phyloP scores from a whole-genome alignment of 352 stramenopile species.

The Phytophthora aleatoria region DNA sequence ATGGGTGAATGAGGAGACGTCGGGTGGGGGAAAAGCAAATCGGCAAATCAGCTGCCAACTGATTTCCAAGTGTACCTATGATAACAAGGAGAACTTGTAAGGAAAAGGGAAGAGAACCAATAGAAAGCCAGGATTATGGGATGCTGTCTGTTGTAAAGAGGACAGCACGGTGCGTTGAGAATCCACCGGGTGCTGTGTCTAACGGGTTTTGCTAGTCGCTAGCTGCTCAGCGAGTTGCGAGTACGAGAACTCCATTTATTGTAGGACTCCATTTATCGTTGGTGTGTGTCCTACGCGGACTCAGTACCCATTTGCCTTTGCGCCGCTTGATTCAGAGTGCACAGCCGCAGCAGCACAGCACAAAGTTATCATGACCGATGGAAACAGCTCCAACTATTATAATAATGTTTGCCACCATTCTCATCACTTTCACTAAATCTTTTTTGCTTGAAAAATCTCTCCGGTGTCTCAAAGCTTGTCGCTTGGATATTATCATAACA shows the following conservation, averaged over 20 bases:
- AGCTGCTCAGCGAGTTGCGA: background rate
- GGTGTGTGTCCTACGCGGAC: constrained; percentile 11
- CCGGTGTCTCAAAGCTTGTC: background rate
- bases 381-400: background rate
- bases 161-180: constrained; percentile 15
- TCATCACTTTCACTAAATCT: background rate
- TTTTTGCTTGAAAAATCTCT: background rate
- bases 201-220: constrained; percentile 27
- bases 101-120: constrained; percentile 2
- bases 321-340: constrained; percentile 16
- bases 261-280: constrained; percentile 10
- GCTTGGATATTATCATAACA: background rate
- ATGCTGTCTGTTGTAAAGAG: constrained; percentile 9
- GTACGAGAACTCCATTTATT: background rate
- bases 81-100: constrained; percentile 7
- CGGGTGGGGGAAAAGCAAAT: constrained; percentile 1
- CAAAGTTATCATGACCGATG: background rate
- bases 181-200: constrained; percentile 19
- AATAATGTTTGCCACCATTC: background rate
- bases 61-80: constrained; percentile 18
- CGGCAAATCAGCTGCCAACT: constrained; percentile 25
- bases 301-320: background rate
- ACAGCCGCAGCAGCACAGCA: constrained; percentile 9
- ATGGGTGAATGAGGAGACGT: constrained; percentile 14
- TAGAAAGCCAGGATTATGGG: background rate